Percentiles rank a stretch among this genome's conserved stretches.
These are phyloP conservation scores for Pyrus pyrifolia DNA, from an alignment of 306 rosid genomes.

Conservation along the genomic window DNA sequence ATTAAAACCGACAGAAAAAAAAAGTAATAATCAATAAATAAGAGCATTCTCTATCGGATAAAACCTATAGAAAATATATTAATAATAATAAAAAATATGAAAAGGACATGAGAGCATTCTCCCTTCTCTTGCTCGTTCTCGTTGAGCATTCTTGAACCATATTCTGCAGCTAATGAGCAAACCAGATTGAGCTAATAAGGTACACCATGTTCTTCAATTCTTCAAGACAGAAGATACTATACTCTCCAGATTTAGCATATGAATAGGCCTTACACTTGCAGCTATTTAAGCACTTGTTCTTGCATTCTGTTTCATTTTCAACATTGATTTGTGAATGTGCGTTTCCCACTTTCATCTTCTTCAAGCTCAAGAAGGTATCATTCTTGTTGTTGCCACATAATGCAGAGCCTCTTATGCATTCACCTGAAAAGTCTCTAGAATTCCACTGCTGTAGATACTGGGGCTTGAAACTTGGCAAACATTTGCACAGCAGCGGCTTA, in stretches of 20 bases:
- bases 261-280: constrained; percentile 36
- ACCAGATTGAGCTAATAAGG: too few species aligned
- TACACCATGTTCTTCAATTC: too few species aligned
- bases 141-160: too few species aligned
- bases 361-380: neutral
- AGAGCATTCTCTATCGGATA: too few species aligned
- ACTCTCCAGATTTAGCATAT: neutral
- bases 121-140: too few species aligned
- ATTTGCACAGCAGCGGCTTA: constrained; percentile 5
- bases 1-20: too few species aligned
- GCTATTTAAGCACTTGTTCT: neutral
- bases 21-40: too few species aligned
- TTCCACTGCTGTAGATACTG: neutral
- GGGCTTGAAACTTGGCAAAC: constrained; percentile 36
- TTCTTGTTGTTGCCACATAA: neutral
- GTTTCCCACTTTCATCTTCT: neutral
- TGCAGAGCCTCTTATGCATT: constrained; percentile 10
- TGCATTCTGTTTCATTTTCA: constrained; percentile 21
- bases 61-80: too few species aligned
- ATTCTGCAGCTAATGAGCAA: too few species aligned
- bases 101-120: too few species aligned
- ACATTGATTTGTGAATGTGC: fast-evolving
- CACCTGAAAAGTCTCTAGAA: neutral
- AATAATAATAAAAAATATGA: too few species aligned
- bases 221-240: too few species aligned